Percentiles rank a stretch among this genome's conserved stretches.
Conservation (phyloP, 75 land plant species). For the Pseudotsuga menziesii region DNA sequence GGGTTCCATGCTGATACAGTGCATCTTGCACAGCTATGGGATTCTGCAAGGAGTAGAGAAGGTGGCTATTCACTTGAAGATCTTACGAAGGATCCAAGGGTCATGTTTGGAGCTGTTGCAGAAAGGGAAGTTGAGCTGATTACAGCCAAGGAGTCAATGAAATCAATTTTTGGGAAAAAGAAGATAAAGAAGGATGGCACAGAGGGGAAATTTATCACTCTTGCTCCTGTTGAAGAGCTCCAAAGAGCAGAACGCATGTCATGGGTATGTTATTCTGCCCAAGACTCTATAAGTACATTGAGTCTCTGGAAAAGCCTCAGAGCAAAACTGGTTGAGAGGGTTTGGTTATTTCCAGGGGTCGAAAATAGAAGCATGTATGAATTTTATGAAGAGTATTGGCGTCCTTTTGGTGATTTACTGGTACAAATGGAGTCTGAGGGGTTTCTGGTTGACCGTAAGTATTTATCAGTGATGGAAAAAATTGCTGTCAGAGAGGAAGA, state of each 20-base stretch:
- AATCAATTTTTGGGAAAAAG: slow-evolving; percentile 64
- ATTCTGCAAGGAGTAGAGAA: slow-evolving; percentile 63
- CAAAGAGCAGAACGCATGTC: slow-evolving; percentile 60
- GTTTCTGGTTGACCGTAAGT: slow-evolving; percentile 72
- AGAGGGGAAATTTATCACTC: slow-evolving; percentile 53
- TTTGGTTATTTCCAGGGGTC: slow-evolving; percentile 46
- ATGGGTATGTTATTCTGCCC: slow-evolving; percentile 85
- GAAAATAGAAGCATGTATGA: slow-evolving; percentile 57
- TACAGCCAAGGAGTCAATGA: slow-evolving; percentile 79
- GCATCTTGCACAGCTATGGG: slow-evolving; percentile 94
- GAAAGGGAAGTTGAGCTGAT: slow-evolving; percentile 18
- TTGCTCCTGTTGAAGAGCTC: slow-evolving; percentile 83
- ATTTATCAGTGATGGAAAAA: slow-evolving; percentile 78
- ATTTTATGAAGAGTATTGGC: slow-evolving; percentile 78
- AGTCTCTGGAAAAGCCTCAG: slow-evolving; percentile 67
- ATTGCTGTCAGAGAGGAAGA: slow-evolving; percentile 71
- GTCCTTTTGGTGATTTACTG: slow-evolving; percentile 83
- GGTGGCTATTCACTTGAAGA: slow-evolving; percentile 97
- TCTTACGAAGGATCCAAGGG: slow-evolving; percentile 51
- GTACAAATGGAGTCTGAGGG: slow-evolving; percentile 84
- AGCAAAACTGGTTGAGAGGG: slow-evolving; percentile 31
- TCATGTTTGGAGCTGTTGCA: slow-evolving; percentile 40
- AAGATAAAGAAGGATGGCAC: slow-evolving; percentile 86
- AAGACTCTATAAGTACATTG: slow-evolving; percentile 83
- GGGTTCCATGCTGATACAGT: slow-evolving; percentile 94